Conservation (phyloP, 805 yeast genomes). For the Wickerhamomyces chambardii region DNA sequence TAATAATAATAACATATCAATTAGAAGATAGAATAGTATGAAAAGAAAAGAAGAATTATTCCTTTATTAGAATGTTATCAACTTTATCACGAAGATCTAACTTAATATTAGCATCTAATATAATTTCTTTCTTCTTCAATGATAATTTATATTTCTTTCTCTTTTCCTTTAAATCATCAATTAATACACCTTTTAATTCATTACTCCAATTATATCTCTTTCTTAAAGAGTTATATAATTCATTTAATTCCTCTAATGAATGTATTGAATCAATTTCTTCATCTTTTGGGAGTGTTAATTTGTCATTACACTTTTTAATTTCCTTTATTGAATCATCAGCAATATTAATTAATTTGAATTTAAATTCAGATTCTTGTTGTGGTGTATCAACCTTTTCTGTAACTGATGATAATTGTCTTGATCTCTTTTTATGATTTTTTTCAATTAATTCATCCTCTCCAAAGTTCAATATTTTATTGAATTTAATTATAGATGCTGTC, state of each 20-base stretch:
- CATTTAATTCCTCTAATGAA: conserved; percentile 5
- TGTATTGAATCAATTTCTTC: conserved; percentile 6
- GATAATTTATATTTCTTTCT: conserved; percentile 23
- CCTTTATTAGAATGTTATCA: neutral
- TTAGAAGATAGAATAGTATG: too few species aligned
- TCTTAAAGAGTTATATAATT: conserved; percentile 19
- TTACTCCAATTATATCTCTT: conserved; percentile 27
- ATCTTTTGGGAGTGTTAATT: conserved; percentile 5
- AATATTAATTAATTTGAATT: neutral
- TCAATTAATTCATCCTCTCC: conserved; percentile 9
- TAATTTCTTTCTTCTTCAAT: conserved; percentile 27
- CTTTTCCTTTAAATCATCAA: conserved; percentile 18
- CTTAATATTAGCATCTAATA: conserved; percentile 28
- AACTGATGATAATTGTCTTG: conserved; percentile 1
- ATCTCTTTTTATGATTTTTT: conserved; percentile 1
- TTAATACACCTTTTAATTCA: conserved; percentile 28
- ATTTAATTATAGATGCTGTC: conserved; percentile 6
- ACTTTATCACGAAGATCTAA: neutral
- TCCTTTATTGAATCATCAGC: neutral
- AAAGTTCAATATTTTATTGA: conserved; percentile 8
- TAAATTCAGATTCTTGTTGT: neutral
- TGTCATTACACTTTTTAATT: neutral
- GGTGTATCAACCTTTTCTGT: neutral
- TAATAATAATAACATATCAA: too few species aligned
- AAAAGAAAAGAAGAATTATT: too few species aligned